Evolutionary conservation across 768 basidiomycete genomes (phyloP).

Genomic region (Suillus spraguei): DNA sequence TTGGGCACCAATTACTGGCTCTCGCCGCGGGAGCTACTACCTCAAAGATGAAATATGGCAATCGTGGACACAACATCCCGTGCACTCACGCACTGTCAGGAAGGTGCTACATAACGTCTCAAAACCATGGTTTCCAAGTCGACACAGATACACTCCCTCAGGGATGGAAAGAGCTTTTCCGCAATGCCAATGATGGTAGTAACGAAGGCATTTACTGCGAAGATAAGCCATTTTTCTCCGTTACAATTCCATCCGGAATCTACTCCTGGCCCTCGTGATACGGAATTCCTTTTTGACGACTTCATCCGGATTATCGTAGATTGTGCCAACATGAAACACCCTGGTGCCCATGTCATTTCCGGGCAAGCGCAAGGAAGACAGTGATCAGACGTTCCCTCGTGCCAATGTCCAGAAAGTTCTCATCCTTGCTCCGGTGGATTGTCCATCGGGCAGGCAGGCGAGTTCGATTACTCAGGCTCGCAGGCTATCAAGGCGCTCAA

Average conservation of each 20-base stretch:
- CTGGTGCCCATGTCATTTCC: slow-evolving; percentile 68
- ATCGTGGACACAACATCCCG: slow-evolving; percentile 98
- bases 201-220: slow-evolving; percentile 98
- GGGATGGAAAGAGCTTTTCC: slow-evolving; percentile 94
- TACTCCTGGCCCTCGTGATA: slow-evolving; percentile 95
- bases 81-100: slow-evolving; percentile 94
- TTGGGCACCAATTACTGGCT: slow-evolving; percentile 96
- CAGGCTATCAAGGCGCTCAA: slow-evolving; percentile 99
- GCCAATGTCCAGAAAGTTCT: slow-evolving; percentile 89
- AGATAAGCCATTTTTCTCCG: slow-evolving; percentile 95
- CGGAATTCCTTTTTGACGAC: slow-evolving; percentile 98
- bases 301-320: slow-evolving; percentile 89
- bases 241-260: slow-evolving; percentile 99
- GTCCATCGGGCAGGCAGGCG: slow-evolving; percentile 98
- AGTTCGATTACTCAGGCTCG: slow-evolving; percentile 99
- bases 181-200: slow-evolving; percentile 95
- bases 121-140: slow-evolving; percentile 98
- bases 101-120: slow-evolving; percentile 98
- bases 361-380: slow-evolving; percentile 82
- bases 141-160: slow-evolving; percentile 73
- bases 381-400: slow-evolving; percentile 70
- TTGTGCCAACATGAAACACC: slow-evolving; percentile 58
- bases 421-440: slow-evolving; percentile 95
- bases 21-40: slow-evolving; percentile 93
- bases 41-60: slow-evolving; percentile 99